A percentile compares a stretch with the other conserved stretches of the same genome.
Conservation (phyloP, 306 rosid genomes). For the Sphenostylis stenocarpa region DNA sequence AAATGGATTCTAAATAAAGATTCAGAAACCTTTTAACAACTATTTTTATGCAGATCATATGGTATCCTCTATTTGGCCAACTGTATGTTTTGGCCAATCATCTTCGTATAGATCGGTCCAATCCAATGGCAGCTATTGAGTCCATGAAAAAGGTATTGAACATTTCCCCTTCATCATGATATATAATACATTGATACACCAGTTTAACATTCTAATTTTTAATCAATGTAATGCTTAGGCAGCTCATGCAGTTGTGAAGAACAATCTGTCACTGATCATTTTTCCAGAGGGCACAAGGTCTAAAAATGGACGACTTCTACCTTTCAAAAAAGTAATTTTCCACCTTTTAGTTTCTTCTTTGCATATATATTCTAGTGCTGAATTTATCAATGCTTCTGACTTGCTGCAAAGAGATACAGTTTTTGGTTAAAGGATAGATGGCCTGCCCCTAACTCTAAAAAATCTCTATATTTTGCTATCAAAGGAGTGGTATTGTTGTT, state of each 20-base stretch:
- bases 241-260: constrained; percentile 47
- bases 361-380: neutral
- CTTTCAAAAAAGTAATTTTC: constrained; percentile 58
- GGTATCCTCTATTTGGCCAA: constrained; percentile 73
- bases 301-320: constrained; percentile 53
- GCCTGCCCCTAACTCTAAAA: too few species aligned
- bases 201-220: constrained; percentile 2
- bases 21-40: neutral
- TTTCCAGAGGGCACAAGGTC: constrained; percentile 71
- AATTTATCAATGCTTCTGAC: neutral
- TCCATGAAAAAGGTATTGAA: constrained; percentile 51
- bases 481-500: neutral
- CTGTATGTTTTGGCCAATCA: constrained; percentile 65
- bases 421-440: neutral
- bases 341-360: constrained; percentile 5
- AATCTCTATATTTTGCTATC: too few species aligned
- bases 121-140: constrained; percentile 50
- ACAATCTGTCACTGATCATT: constrained; percentile 54
- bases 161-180: constrained; percentile 15
- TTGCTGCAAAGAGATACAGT: neutral
- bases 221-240: constrained; percentile 37
- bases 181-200: neutral
- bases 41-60: constrained; percentile 49
- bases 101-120: constrained; percentile 72
- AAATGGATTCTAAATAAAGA: neutral